Conservation (phyloP, 306 rosid species). For the Cucumis cinereus region DNA sequence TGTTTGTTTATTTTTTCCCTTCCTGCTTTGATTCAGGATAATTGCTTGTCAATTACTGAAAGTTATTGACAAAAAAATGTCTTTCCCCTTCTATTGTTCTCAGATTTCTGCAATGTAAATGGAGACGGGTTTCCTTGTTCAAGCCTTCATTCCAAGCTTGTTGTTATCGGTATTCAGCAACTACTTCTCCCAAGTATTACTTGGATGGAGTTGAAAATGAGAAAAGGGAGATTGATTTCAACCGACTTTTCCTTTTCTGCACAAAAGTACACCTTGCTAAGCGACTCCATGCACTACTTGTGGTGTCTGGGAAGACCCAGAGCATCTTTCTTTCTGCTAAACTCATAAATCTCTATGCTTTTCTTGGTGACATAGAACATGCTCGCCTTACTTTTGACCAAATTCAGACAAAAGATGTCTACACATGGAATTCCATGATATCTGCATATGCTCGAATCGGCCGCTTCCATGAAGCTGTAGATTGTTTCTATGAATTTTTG, state of each 20-base stretch:
- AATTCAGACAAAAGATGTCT: slow-evolving; percentile 28
- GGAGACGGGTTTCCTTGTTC: slow-evolving; percentile 17
- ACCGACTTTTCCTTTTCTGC: slow-evolving; percentile 23
- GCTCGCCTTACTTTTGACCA: slow-evolving; percentile 23
- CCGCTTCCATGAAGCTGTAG: slow-evolving; percentile 22
- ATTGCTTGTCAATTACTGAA: background rate
- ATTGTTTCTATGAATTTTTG: slow-evolving; percentile 22
- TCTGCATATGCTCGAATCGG: slow-evolving; percentile 32
- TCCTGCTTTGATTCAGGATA: background rate
- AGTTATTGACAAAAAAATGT: background rate
- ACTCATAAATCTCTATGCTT: slow-evolving; percentile 32
- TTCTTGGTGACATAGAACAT: slow-evolving; percentile 24
- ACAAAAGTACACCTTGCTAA: slow-evolving; percentile 21
- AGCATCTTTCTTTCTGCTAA: slow-evolving; percentile 22
- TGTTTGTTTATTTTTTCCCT: background rate
- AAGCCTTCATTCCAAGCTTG: slow-evolving; percentile 13
- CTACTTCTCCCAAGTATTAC: slow-evolving; percentile 1
- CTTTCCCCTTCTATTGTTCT: background rate
- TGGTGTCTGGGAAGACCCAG: slow-evolving; percentile 27
- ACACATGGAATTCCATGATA: slow-evolving; percentile 44
- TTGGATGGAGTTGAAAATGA: slow-evolving; percentile 14
- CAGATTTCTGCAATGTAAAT: slow-evolving; percentile 26
- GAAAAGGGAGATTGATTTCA: slow-evolving; percentile 16
- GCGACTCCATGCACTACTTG: slow-evolving; percentile 34
- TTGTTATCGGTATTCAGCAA: slow-evolving; percentile 12